A percentile compares a stretch with the other conserved stretches of the same genome.
phyloP scores from a whole-genome alignment of 73 alveolate genomes.

The Tetrahymena malaccensis region DNA sequence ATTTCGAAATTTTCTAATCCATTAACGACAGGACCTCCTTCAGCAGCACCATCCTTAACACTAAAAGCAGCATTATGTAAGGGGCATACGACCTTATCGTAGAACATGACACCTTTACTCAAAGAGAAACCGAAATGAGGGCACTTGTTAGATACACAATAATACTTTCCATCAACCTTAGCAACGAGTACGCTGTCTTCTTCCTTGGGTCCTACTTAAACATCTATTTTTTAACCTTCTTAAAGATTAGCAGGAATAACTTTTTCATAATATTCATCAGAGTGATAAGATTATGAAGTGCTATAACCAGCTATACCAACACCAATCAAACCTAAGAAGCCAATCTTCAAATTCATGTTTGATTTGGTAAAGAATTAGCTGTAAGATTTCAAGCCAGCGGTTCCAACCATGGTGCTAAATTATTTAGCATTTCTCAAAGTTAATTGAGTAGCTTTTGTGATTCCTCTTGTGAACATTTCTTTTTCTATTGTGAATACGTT shows the following conservation, averaged over 20 bases:
- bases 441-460: background rate
- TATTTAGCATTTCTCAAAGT: background rate
- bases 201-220: conserved; percentile 44
- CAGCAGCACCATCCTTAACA: conserved; percentile 68
- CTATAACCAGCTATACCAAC: background rate
- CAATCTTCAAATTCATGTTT: background rate
- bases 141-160: conserved; percentile 52
- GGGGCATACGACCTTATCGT: conserved; percentile 78
- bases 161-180: conserved; percentile 37
- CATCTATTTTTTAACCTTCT: conserved; percentile 46
- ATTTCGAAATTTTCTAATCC: conserved; percentile 75
- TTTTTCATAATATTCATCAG: background rate
- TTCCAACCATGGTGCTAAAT: background rate
- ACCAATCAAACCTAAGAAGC: background rate
- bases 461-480: background rate
- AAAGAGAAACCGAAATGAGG: conserved; percentile 87
- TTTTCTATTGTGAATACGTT: background rate
- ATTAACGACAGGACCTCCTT: conserved; percentile 76
- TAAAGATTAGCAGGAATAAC: conserved; percentile 9
- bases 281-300: background rate
- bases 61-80: conserved; percentile 87
- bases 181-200: conserved; percentile 48
- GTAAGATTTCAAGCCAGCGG: background rate
- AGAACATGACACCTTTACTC: conserved; percentile 50
- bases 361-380: background rate